phyloP scores from a whole-genome alignment of 345 rosid species.

The Eucalyptus erythrocorys region DNA sequence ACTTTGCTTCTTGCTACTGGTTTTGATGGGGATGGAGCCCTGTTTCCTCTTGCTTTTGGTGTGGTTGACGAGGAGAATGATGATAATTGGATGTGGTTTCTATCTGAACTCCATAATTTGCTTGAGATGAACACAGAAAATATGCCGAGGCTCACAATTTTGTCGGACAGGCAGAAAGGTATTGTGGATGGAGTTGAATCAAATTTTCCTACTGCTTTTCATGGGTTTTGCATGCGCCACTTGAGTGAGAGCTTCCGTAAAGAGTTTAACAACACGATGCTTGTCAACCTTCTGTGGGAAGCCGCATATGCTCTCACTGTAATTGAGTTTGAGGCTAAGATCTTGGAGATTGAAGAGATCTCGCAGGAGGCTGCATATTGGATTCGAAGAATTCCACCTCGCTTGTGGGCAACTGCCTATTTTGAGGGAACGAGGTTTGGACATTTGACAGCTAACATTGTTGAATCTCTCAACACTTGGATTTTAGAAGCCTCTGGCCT shows the following conservation, averaged over 20 bases:
- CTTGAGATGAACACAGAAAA: constrained; percentile 92
- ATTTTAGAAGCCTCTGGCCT: constrained; percentile 93
- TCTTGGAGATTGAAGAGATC: constrained; percentile 80
- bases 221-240: constrained; percentile 96
- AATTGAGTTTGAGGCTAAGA: constrained; percentile 82
- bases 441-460: constrained; percentile 75
- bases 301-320: constrained; percentile 90
- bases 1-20: constrained; percentile 93
- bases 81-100: constrained; percentile 99
- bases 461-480: constrained; percentile 82
- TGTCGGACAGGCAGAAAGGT: constrained; percentile 86
- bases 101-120: constrained; percentile 84
- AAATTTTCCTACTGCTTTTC: constrained; percentile 94
- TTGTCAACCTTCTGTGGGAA: constrained; percentile 89
- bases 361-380: constrained; percentile 94
- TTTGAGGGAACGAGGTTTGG: constrained; percentile 94
- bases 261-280: constrained; percentile 87
- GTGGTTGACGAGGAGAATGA: constrained; percentile 95
- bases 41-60: constrained; percentile 93
- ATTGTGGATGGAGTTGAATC: constrained; percentile 89
- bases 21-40: constrained; percentile 90
- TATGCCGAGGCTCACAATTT: constrained; percentile 93
- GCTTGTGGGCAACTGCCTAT: constrained; percentile 93
- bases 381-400: constrained; percentile 88
- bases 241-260: constrained; percentile 88